phyloP scores from a whole-genome alignment of 441 rosid species.

The Jatropha multifida region DNA sequence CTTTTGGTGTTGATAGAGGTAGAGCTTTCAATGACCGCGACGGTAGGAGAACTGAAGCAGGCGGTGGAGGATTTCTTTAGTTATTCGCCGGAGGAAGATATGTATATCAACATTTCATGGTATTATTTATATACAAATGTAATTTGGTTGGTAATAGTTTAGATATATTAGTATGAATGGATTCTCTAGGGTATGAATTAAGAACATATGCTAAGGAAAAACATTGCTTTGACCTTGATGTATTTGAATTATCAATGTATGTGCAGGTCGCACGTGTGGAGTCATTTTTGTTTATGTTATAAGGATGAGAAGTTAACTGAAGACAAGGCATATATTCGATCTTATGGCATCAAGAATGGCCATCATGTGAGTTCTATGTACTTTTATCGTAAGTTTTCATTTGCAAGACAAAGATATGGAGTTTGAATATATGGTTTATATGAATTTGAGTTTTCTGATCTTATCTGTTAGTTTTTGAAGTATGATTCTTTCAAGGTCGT shows the following conservation, averaged over 20 bases:
- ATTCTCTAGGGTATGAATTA: too few species aligned
- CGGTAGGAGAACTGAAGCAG: slow-evolving; percentile 18
- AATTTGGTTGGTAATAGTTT: not conserved
- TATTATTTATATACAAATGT: not conserved
- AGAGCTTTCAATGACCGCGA: slow-evolving; percentile 15
- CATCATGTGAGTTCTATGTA: slow-evolving; percentile 4
- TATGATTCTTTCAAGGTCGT: too few species aligned
- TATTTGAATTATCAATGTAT: not conserved
- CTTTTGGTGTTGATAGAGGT: not conserved
- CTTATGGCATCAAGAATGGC: slow-evolving; percentile 19
- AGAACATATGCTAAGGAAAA: too few species aligned
- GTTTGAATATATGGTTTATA: too few species aligned
- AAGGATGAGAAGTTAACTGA: not conserved
- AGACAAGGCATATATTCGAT: slow-evolving; percentile 10
- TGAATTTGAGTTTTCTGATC: too few species aligned
- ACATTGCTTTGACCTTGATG: too few species aligned
- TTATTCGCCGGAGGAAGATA: slow-evolving; percentile 7
- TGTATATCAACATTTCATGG: slow-evolving; percentile 14
- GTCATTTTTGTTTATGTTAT: not conserved
- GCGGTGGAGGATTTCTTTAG: slow-evolving; percentile 19
- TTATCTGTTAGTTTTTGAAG: too few species aligned
- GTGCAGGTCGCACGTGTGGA: not conserved
- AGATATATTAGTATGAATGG: too few species aligned
- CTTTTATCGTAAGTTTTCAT: too few species aligned
- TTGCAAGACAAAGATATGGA: too few species aligned